These are phyloP conservation scores for Zygosaccharomyces siamensis DNA, from an alignment of 805 yeast genomes.

Conservation along the genomic window DNA sequence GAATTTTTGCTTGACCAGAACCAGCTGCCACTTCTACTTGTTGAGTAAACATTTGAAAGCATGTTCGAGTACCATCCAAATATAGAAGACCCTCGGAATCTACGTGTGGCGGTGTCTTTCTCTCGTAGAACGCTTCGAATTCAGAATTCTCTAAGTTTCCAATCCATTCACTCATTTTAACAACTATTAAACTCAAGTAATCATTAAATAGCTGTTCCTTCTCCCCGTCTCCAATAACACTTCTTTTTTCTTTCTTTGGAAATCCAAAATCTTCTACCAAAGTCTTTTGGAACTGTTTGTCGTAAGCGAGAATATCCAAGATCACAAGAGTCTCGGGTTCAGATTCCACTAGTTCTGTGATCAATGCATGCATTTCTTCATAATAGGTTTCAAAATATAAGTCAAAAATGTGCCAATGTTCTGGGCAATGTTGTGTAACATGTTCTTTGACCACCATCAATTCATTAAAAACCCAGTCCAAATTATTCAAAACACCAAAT, in stretches of 20 bases:
- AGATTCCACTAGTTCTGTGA: conserved; percentile 56
- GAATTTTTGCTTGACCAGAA: conserved; percentile 72
- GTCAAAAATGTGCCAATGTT: conserved; percentile 65
- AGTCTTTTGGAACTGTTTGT: conserved; percentile 57
- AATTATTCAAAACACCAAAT: conserved; percentile 59
- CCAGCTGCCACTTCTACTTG: conserved; percentile 86
- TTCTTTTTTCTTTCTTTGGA: conserved; percentile 41
- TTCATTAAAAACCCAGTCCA: conserved; percentile 84
- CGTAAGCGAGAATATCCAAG: conserved; percentile 70
- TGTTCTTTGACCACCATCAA: conserved; percentile 59
- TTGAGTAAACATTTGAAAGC: conserved; percentile 80
- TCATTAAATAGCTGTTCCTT: conserved; percentile 73
- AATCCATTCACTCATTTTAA: conserved; percentile 84
- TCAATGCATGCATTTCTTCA: conserved; percentile 54
- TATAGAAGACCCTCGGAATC: conserved; percentile 62
- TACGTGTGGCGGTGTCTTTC: conserved; percentile 68
- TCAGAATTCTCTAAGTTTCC: conserved; percentile 62
- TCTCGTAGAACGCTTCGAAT: conserved; percentile 53
- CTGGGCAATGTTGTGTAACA: conserved; percentile 58
- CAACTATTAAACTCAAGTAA: conserved; percentile 63
- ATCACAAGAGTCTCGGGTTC: conserved; percentile 80
- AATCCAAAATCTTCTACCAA: conserved; percentile 49
- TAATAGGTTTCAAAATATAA: conserved; percentile 64
- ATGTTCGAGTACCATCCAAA: conserved; percentile 71
- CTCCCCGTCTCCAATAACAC: conserved; percentile 65